A percentile compares a stretch with the other conserved stretches of the same genome.
Conservation (phyloP, 73 alveolate genomes). For the Paramecium biaurelia region DNA sequence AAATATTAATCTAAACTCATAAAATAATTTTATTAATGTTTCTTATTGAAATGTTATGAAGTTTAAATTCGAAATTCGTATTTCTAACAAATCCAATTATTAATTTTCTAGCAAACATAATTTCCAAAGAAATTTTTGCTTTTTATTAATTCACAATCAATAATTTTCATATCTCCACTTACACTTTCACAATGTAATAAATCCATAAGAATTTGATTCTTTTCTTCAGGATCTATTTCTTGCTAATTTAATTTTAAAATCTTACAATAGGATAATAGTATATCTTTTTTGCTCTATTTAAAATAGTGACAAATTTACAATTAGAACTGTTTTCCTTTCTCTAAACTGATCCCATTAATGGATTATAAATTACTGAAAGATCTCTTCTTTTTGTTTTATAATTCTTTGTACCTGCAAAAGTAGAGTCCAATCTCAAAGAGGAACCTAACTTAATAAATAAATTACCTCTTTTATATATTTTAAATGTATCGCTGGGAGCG, state of each 20-base stretch:
- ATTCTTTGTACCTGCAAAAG: slow-evolving; percentile 82
- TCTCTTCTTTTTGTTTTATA: slow-evolving; percentile 77
- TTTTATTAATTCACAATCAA: slow-evolving; percentile 64
- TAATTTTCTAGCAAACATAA: slow-evolving; percentile 36
- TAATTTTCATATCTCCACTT: slow-evolving; percentile 73
- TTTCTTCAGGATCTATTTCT: slow-evolving; percentile 88
- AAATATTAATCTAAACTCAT: slow-evolving; percentile 49
- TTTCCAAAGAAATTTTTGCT: slow-evolving; percentile 70
- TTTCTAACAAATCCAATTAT: slow-evolving; percentile 67
- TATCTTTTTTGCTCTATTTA: slow-evolving; percentile 66
- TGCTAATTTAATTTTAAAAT: slow-evolving; percentile 43
- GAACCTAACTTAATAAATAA: slow-evolving; percentile 66
- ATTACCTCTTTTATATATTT: slow-evolving; percentile 81
- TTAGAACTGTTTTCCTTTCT: slow-evolving; percentile 61
- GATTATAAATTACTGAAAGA: slow-evolving; percentile 75
- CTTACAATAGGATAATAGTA: slow-evolving; percentile 75
- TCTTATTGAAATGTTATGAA: slow-evolving; percentile 31
- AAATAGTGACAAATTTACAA: slow-evolving; percentile 69
- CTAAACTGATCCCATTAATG: slow-evolving; percentile 53
- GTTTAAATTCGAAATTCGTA: slow-evolving; percentile 67
- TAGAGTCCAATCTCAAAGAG: slow-evolving; percentile 77
- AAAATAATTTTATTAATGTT: slow-evolving; percentile 11
- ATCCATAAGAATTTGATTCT: slow-evolving; percentile 76
- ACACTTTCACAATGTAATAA: slow-evolving; percentile 81
- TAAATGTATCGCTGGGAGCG: slow-evolving; percentile 83